Evolutionary conservation across 106 monocot genomes (phyloP).

Genomic region (Chionographis japonica): DNA sequence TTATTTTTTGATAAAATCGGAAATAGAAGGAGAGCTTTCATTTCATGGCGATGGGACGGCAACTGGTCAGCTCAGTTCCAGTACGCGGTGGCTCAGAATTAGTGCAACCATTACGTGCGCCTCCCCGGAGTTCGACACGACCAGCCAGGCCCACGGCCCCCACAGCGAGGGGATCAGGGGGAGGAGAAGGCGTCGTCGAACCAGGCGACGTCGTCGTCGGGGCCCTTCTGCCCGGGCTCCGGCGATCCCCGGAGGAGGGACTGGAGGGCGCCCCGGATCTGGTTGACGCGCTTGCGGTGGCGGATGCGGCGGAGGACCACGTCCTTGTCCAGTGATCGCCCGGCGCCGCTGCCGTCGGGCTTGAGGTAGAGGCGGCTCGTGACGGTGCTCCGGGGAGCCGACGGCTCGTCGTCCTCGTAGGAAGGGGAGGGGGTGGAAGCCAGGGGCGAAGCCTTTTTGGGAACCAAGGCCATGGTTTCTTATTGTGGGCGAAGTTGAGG

Average conservation of each 20-base stretch:
- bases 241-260: background rate
- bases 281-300: constrained; percentile 25
- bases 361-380: constrained; percentile 21
- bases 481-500: too few relatives aligned
- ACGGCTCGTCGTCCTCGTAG: background rate
- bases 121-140: too few relatives aligned
- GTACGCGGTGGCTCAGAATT: too few relatives aligned
- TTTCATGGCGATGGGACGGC: too few relatives aligned
- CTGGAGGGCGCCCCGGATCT: constrained; percentile 6
- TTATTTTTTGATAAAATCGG: too few relatives aligned
- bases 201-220: background rate
- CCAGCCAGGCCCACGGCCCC: background rate
- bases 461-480: too few relatives aligned
- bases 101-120: too few relatives aligned
- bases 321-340: constrained; percentile 16
- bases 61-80: too few relatives aligned
- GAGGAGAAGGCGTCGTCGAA: constrained; percentile 26
- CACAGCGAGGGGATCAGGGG: constrained; percentile 1
- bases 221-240: background rate
- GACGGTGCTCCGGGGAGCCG: background rate
- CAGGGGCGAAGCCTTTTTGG: too few relatives aligned
- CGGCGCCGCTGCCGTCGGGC: background rate
- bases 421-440: background rate
- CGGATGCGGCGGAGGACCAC: constrained; percentile 31
- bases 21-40: too few relatives aligned